Evolutionary conservation across 495 filamentous ascomycete genomes (phyloP), one percentile per base, ranked within the genome.

Genomic region (Trichoderma asperelloides): DNA sequence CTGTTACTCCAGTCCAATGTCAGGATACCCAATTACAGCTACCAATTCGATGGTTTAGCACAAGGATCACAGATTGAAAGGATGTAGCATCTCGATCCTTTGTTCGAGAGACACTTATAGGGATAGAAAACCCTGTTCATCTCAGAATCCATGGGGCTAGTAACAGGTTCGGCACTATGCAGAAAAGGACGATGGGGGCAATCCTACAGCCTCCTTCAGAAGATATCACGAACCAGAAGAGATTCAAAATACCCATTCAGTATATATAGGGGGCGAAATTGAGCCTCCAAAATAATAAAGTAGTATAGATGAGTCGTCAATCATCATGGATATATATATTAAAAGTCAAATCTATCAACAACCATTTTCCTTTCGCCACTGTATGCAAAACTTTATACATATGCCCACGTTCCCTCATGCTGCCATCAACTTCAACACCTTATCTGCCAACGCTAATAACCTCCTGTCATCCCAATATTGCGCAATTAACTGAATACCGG

Each of bases 381-480:
- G 4, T 21, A 55, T 21, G n/a, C 18, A 55, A 55, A 55, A 25
- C 21, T 55, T 55, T 30, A 16, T 37, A 37, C 33, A 37, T 30
- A 3, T 30, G 16, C 16, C 13, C 55, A 15, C 9, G 9, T 60
- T 8, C 15, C n/a, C n/a, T 60, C 55, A 60, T 11, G 5, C 55
- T 25, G 12, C 25, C 27, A 60, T 60, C 55, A 55, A 16, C 40
- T 70, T 65, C 65, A 80, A 76, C 28, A 89, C 67, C 4, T 75
- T 43, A 63, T 77, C 74, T 2, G 89, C 88, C 55, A 85, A 80
- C 9, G 78, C 74, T 13, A 92, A 75, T 28, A 93, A 74, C 62
- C 82, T 70, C 39, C 86, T 82, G 78, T 98, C 95, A 70, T 96
- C 90, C 43, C 91, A 94, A 75, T 89, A 97, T 75, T 99, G 95